These are phyloP conservation scores for Darksidea phi DNA, from an alignment of 495 filamentous ascomycete species.

Conservation along the genomic window DNA sequence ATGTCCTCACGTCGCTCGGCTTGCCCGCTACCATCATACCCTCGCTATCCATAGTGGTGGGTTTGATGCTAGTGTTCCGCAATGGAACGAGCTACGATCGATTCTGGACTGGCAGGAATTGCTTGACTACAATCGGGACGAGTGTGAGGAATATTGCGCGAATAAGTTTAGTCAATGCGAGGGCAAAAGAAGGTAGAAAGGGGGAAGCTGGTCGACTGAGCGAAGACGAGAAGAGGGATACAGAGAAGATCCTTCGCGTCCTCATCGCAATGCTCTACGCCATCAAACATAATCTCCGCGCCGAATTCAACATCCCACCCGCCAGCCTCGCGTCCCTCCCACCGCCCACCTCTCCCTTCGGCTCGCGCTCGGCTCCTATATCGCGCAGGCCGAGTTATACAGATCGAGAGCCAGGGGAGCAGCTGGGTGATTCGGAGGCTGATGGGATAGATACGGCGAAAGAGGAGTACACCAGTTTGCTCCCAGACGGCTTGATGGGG, in stretches of 20 bases:
- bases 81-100: conserved; percentile 70
- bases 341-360: background rate
- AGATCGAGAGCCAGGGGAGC: background rate
- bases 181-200: conserved; percentile 15
- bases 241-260: conserved; percentile 58
- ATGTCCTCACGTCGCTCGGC: conserved; percentile 55
- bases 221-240: conserved; percentile 52
- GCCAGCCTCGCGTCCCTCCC: conserved; percentile 3
- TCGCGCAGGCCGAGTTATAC: background rate
- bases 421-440: background rate
- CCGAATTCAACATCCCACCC: conserved; percentile 54
- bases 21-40: conserved; percentile 70
- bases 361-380: background rate
- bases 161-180: conserved; percentile 50
- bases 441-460: conserved; percentile 43
- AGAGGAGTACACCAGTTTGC: conserved; percentile 59
- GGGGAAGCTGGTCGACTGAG: conserved; percentile 11
- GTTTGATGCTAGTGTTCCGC: conserved; percentile 78
- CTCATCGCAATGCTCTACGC: conserved; percentile 73
- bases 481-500: conserved; percentile 59
- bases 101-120: conserved; percentile 68
- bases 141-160: conserved; percentile 63
- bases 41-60: conserved; percentile 75
- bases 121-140: conserved; percentile 58
- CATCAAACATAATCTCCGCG: conserved; percentile 71